Evolutionary conservation across 495 filamentous ascomycete genomes (phyloP).

Genomic region (Neurospora sublineolata): DNA sequence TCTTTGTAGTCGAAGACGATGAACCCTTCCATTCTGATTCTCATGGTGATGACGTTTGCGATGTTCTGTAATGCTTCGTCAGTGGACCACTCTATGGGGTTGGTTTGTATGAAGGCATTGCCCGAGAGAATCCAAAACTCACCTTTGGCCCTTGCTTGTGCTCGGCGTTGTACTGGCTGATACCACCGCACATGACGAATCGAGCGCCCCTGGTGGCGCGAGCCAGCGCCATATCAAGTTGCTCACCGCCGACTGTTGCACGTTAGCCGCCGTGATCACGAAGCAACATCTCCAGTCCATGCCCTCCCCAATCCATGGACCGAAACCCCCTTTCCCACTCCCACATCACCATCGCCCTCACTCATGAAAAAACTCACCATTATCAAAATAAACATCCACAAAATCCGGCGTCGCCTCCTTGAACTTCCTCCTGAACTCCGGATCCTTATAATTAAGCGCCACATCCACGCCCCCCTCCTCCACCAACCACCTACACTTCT

Average conservation of each 20-base stretch:
- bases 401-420: conserved; percentile 45
- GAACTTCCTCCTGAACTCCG: conserved; percentile 45
- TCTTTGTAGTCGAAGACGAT: conserved; percentile 43
- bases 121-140: background rate
- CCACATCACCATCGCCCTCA: background rate
- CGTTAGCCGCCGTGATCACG: background rate
- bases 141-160: conserved; percentile 19
- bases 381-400: conserved; percentile 60
- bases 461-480: conserved; percentile 52
- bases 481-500: conserved; percentile 50
- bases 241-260: conserved; percentile 44
- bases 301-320: too few species aligned
- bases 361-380: conserved; percentile 27
- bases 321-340: background rate
- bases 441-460: conserved; percentile 55
- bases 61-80: conserved; percentile 15
- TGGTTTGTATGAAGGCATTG: background rate
- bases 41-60: conserved; percentile 23
- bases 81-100: background rate
- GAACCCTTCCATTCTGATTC: conserved; percentile 48
- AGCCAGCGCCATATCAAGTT: conserved; percentile 49
- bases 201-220: conserved; percentile 44
- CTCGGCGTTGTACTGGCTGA: conserved; percentile 31
- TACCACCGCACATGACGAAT: conserved; percentile 49
- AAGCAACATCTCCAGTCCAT: background rate